These are phyloP conservation scores for Colletotrichum lupini DNA, from an alignment of 2,329 filamentous ascomycete species.

Conservation along the genomic window DNA sequence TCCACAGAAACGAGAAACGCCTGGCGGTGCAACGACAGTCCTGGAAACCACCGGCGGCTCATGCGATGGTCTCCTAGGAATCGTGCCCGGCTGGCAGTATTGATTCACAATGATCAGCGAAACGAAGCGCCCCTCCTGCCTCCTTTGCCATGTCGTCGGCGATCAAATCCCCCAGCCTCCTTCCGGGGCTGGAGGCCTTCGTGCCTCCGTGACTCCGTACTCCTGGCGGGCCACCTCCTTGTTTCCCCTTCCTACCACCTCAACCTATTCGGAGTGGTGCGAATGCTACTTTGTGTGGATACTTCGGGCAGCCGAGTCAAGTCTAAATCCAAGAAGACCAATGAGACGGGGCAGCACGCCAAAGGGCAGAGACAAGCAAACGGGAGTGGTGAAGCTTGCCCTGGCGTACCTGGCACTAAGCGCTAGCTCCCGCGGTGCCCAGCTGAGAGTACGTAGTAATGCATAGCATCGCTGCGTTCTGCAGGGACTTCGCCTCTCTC, in stretches of 20 bases:
- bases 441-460: neutral
- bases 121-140: slow-evolving; percentile 11
- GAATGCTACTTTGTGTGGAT: neutral
- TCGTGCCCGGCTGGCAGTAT: neutral
- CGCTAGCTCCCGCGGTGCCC: slow-evolving; percentile 22
- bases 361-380: slow-evolving; percentile 1
- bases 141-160: neutral
- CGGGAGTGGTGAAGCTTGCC: slow-evolving; percentile 25
- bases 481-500: slow-evolving; percentile 10
- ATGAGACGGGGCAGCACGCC: neutral
- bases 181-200: neutral
- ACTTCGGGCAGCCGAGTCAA: slow-evolving; percentile 5
- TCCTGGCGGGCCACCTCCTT: neutral
- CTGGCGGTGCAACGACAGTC: slow-evolving; percentile 2
- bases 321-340: neutral
- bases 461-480: slow-evolving; percentile 25
- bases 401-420: slow-evolving; percentile 32
- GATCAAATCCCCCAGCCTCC: slow-evolving; percentile 11
- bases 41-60: slow-evolving; percentile 4
- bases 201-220: neutral
- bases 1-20: slow-evolving; percentile 15
- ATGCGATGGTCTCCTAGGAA: neutral
- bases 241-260: neutral
- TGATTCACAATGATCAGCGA: slow-evolving; percentile 13
- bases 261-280: slow-evolving; percentile 5